A percentile compares a stretch with the other conserved stretches of the same genome.
phyloP scores from a whole-genome alignment of 345 rosid species.

The Citrus medica region DNA sequence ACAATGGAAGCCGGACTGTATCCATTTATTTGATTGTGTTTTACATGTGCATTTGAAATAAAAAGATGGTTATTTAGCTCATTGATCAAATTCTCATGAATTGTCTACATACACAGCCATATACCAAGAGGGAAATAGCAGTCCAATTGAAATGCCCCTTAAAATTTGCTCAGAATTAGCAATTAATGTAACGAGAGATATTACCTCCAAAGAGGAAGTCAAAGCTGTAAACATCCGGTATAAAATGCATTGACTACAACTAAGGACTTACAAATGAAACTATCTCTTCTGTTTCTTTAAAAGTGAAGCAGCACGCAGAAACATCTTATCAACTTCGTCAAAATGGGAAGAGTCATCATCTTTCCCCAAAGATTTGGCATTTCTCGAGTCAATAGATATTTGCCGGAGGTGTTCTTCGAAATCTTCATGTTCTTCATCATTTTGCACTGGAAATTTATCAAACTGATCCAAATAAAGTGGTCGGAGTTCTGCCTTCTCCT shows the following conservation, averaged over 20 bases:
- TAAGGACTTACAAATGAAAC: not conserved
- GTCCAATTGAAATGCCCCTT: not conserved
- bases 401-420: slow-evolving; percentile 49
- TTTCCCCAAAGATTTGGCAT: slow-evolving; percentile 20
- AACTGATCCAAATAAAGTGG: slow-evolving; percentile 69
- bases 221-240: not conserved
- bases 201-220: not conserved
- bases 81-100: not conserved
- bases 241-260: not conserved
- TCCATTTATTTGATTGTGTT: slow-evolving; percentile 3
- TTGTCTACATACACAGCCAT: not conserved
- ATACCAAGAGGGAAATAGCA: not conserved
- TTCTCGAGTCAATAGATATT: slow-evolving; percentile 29
- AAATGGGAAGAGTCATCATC: slow-evolving; percentile 45
- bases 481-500: slow-evolving; percentile 33
- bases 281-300: slow-evolving; percentile 58
- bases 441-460: slow-evolving; percentile 59
- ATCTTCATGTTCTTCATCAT: slow-evolving; percentile 40
- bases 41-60: slow-evolving; percentile 1
- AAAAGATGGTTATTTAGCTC: not conserved
- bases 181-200: not conserved
- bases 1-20: not conserved
- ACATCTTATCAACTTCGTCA: slow-evolving; percentile 81
- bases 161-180: not conserved
- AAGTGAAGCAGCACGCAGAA: slow-evolving; percentile 77